Evolutionary conservation across 129 eudicot species (phyloP), one percentile per base, ranked within the genome.

Genomic region (Apium graveolens): DNA sequence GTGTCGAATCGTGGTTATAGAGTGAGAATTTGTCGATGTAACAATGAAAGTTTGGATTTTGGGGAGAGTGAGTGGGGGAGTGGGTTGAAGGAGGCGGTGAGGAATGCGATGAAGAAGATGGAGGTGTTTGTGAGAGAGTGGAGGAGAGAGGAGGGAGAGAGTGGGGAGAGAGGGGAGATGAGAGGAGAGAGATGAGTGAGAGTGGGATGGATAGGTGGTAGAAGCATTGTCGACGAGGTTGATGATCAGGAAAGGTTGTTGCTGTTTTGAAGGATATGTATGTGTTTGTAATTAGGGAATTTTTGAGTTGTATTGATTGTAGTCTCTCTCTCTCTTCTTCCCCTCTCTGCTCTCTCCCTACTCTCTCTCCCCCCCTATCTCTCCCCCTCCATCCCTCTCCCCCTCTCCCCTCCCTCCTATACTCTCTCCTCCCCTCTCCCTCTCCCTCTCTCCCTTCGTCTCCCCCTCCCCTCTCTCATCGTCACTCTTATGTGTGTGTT

Each of bases 201-300:
- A 85, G 24, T 92, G 97, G 99, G 89, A 92, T 86, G 99, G 92
- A 90, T 69, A 62, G 97, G 68, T 96, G 99, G 99, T 82, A 60
- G 86, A 84, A 77, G 86, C 97, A 96, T 85, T 96, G n/a, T 96
- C 41, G 65, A 17, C 1, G 93, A 89, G 81, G 83, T 92, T 70
- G 97, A 96, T 81, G 93, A 90, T 11, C 95, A 92, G 82, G 97
- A 92, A 75, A 88, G 5, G 43, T 89, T 62, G 87, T 92, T 73
- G 86, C 88, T 5, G 38, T 89, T 42, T 83, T 96, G 79, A 81
- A 96, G 97, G 99, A n/a, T 96, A 73, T 66, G 24, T 31, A 66
- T 38, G 21, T 20, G 69, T n/a, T 49, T 13, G 12, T 13, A 73
- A 78, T 55, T 32, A 13, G 43, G 14, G 24, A 18, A 69, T 32